Evolutionary conservation across 1,139 yeast species (phyloP).

Genomic region (Yamadazyma conglobata): DNA sequence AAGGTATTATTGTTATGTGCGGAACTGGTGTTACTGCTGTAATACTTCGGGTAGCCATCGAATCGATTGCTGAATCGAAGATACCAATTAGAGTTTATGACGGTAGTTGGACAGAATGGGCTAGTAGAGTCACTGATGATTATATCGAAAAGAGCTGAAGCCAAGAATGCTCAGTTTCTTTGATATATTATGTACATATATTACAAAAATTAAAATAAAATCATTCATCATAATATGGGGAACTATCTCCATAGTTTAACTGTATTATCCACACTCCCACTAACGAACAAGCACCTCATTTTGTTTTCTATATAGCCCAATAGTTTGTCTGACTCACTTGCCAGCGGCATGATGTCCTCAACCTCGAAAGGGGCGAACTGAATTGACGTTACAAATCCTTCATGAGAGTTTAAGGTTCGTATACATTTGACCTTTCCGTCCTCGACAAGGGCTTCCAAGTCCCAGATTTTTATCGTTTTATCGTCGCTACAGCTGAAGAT

Average conservation of each 20-base stretch:
- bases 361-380: conserved; percentile 50
- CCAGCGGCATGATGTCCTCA: conserved; percentile 15
- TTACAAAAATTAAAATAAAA: too few species aligned
- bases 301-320: conserved; percentile 32
- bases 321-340: conserved; percentile 9
- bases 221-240: too few species aligned
- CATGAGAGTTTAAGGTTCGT: conserved; percentile 57
- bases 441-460: conserved; percentile 48
- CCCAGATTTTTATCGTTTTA: conserved; percentile 76
- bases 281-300: conserved; percentile 55
- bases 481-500: conserved; percentile 80
- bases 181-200: neutral
- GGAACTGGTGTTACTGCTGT: conserved; percentile 97
- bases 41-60: conserved; percentile 56
- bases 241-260: conserved; percentile 59
- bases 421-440: conserved; percentile 44
- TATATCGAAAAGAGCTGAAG: conserved; percentile 9
- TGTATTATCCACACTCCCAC: conserved; percentile 58
- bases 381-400: conserved; percentile 63
- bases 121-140: conserved; percentile 29
- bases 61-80: conserved; percentile 54
- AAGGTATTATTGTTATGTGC: conserved; percentile 81
- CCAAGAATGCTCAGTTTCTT: neutral
- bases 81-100: conserved; percentile 75
- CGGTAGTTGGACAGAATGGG: conserved; percentile 90